Evolutionary conservation across 164 flowering plant genomes (phyloP).

Genomic region (Tinospora cordifolia): DNA sequence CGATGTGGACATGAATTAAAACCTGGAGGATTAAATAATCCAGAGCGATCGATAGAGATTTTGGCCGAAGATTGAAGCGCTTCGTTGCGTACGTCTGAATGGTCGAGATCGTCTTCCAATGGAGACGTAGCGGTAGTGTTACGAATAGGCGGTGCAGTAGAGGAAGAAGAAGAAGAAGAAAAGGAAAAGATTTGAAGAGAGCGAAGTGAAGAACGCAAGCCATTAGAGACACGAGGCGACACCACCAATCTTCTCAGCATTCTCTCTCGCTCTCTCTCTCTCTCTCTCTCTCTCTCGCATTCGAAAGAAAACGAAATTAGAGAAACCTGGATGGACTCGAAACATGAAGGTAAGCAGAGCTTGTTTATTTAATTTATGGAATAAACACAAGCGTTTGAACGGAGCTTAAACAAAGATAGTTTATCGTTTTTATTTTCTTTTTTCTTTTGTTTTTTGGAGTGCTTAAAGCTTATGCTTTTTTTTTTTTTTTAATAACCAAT

Average conservation of each 20-base stretch:
- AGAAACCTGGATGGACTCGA: too few species aligned
- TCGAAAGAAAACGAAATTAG: too few species aligned
- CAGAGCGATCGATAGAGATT: conserved; percentile 73
- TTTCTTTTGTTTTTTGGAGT: too few species aligned
- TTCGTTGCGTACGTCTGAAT: background rate
- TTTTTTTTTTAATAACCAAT: too few species aligned
- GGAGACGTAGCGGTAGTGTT: background rate
- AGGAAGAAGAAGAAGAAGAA: background rate
- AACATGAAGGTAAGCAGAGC: too few species aligned
- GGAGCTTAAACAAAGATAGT: too few species aligned
- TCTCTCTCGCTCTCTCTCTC: background rate
- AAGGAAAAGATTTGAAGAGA: background rate
- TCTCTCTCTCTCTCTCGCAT: background rate
- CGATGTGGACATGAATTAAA: background rate
- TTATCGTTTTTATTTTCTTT: too few species aligned
- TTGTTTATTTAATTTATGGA: too few species aligned
- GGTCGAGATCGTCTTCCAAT: background rate
- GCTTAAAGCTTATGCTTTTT: too few species aligned
- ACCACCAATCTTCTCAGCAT: conserved; percentile 13
- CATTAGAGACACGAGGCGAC: conserved; percentile 12
- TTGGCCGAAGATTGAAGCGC: conserved; percentile 12
- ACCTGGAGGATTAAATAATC: conserved; percentile 56
- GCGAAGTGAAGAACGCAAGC: conserved; percentile 4
- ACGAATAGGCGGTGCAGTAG: background rate
- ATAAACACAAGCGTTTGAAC: too few species aligned